Evolutionary conservation across 1,284 basidiomycete genomes (phyloP).

Genomic region (Pseudozyma hubeiensis): DNA sequence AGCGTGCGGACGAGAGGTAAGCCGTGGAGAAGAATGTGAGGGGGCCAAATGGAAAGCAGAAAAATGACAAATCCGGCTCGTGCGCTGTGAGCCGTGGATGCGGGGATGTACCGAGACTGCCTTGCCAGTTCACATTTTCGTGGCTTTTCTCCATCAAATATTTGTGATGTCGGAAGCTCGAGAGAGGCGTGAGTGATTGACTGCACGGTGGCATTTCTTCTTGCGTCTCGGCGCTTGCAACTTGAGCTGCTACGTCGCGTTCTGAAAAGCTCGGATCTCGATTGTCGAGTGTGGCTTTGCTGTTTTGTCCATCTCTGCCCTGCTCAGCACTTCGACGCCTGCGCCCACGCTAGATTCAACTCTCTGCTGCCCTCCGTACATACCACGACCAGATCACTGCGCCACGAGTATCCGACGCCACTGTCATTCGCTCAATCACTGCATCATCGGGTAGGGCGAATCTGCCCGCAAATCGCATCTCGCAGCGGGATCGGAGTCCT

Average conservation of each 20-base stretch:
- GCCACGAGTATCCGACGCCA: too few species aligned
- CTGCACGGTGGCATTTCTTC: constrained; percentile 4
- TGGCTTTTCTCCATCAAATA: not conserved
- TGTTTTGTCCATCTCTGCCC: not conserved
- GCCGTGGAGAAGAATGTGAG: not conserved
- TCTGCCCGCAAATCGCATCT: too few species aligned
- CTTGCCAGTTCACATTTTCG: not conserved
- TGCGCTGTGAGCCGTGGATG: constrained; percentile 8
- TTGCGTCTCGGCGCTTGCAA: not conserved
- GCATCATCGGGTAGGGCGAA: too few species aligned
- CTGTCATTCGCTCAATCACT: too few species aligned
- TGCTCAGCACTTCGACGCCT: too few species aligned
- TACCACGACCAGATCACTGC: too few species aligned
- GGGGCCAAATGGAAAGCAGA: not conserved
- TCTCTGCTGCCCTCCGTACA: too few species aligned
- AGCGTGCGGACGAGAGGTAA: too few species aligned
- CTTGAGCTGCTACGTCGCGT: not conserved
- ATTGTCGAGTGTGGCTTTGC: not conserved
- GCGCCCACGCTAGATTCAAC: too few species aligned
- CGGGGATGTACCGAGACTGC: not conserved
- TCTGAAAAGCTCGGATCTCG: constrained; percentile 14
- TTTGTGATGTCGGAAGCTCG: too few species aligned
- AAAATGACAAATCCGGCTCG: constrained; percentile 16
- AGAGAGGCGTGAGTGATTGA: not conserved
- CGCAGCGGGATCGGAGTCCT: too few species aligned